Evolutionary conservation across 305 asterid genomes (phyloP).

Genomic region (Plantago coronopus): DNA sequence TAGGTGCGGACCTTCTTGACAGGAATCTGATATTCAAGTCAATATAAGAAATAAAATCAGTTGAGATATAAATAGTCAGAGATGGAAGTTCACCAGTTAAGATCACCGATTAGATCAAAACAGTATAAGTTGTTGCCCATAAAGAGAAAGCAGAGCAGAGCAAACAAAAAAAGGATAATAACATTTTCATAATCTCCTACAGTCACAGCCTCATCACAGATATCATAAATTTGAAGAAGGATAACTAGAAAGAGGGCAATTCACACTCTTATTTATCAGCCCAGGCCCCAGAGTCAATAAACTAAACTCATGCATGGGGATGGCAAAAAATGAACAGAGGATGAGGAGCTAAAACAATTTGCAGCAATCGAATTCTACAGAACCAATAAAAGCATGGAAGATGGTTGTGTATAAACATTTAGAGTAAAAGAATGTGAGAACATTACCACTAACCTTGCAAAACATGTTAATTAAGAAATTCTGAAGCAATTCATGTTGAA

Average conservation of each 20-base stretch:
- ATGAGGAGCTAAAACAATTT: constrained; percentile 1
- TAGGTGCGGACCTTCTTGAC: constrained; percentile 83
- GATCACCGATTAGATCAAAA: too few relatives aligned
- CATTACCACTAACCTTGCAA: constrained; percentile 66
- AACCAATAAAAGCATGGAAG: constrained; percentile 17
- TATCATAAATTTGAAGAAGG: background rate
- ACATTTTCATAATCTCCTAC: background rate
- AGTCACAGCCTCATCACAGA: background rate
- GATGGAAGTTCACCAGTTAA: too few relatives aligned
- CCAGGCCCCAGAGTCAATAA: background rate
- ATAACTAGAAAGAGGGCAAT: background rate
- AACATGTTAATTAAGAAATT: constrained; percentile 92
- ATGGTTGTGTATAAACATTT: background rate
- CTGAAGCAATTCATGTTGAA: constrained; percentile 98
- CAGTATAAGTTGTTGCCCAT: background rate
- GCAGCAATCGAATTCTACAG: constrained; percentile 8
- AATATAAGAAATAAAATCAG: too few relatives aligned
- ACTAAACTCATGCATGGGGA: background rate
- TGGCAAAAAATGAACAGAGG: constrained; percentile 1
- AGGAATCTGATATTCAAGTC: constrained; percentile 33
- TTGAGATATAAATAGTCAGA: too few relatives aligned
- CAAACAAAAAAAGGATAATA: background rate
- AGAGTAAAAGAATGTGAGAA: background rate
- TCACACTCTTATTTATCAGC: background rate
- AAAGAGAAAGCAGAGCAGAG: background rate